phyloP scores from a whole-genome alignment of 2,329 filamentous ascomycete species.

The Annulohypoxylon truncatum region DNA sequence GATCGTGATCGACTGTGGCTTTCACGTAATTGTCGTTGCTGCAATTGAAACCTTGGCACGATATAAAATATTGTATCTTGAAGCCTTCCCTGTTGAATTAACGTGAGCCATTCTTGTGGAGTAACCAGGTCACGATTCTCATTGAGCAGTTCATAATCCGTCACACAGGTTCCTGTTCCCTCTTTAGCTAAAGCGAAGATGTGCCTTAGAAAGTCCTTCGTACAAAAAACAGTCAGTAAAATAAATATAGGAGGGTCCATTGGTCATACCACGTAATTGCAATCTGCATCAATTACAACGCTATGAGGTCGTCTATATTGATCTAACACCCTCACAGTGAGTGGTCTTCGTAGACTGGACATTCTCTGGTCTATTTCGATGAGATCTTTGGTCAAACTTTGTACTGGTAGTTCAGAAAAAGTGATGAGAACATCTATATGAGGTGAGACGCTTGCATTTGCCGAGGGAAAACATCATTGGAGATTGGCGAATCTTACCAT shows the following conservation, averaged over 20 bases:
- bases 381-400: not conserved
- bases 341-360: conserved; percentile 1
- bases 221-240: not conserved
- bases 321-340: conserved; percentile 10
- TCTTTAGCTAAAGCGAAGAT: conserved; percentile 7
- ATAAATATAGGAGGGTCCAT: not conserved
- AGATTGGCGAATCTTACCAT: not conserved
- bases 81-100: conserved; percentile 7
- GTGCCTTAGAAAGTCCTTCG: conserved; percentile 10
- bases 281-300: conserved; percentile 9
- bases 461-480: not conserved
- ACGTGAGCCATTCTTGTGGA: conserved; percentile 10
- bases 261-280: conserved; percentile 11
- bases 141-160: conserved; percentile 1
- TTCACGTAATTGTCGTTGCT: conserved; percentile 3
- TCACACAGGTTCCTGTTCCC: not conserved
- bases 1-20: not conserved
- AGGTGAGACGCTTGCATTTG: not conserved
- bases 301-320: not conserved
- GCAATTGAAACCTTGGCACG: conserved; percentile 1
- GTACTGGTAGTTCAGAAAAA: not conserved
- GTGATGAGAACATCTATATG: conserved; percentile 5
- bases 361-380: conserved; percentile 8
- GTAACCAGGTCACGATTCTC: conserved; percentile 1
- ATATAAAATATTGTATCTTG: conserved; percentile 3